These are phyloP conservation scores for Cryptosporidium andersoni DNA, from an alignment of 169 alveolate species.

Conservation along the genomic window DNA sequence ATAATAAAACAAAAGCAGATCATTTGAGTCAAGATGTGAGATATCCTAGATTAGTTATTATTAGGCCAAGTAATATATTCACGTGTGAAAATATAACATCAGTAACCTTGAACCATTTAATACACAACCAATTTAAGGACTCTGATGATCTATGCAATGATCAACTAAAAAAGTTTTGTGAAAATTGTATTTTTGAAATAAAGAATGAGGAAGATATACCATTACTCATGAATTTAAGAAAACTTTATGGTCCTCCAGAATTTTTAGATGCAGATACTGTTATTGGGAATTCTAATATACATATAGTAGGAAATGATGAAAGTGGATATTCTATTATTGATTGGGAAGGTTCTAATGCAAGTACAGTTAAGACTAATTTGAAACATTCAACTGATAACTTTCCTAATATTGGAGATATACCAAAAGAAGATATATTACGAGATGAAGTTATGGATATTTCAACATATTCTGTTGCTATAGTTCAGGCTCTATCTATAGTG, in stretches of 20 bases:
- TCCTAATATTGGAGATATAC: neutral
- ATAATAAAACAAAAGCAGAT: neutral
- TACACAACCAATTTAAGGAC: neutral
- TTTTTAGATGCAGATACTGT: conserved; percentile 22
- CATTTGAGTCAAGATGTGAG: neutral
- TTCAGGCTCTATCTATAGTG: conserved; percentile 35
- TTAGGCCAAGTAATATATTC: conserved; percentile 18
- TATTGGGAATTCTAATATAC: conserved; percentile 13
- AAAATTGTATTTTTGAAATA: conserved; percentile 53
- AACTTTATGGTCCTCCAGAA: conserved; percentile 61
- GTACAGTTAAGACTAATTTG: neutral
- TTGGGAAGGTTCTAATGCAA: conserved; percentile 23
- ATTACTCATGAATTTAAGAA: conserved; percentile 27
- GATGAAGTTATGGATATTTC: conserved; percentile 23
- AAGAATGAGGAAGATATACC: conserved; percentile 24
- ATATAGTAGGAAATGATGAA: conserved; percentile 43
- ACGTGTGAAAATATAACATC: neutral
- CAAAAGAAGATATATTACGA: neutral
- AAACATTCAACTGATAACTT: neutral
- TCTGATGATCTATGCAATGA: neutral
- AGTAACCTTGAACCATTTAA: neutral
- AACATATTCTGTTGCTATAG: conserved; percentile 27
- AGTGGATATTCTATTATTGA: conserved; percentile 34
- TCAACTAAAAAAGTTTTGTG: conserved; percentile 21
- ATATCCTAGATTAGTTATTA: conserved; percentile 43